Conservation (phyloP, 768 basidiomycete genomes). For the Trametes cingulata region DNA sequence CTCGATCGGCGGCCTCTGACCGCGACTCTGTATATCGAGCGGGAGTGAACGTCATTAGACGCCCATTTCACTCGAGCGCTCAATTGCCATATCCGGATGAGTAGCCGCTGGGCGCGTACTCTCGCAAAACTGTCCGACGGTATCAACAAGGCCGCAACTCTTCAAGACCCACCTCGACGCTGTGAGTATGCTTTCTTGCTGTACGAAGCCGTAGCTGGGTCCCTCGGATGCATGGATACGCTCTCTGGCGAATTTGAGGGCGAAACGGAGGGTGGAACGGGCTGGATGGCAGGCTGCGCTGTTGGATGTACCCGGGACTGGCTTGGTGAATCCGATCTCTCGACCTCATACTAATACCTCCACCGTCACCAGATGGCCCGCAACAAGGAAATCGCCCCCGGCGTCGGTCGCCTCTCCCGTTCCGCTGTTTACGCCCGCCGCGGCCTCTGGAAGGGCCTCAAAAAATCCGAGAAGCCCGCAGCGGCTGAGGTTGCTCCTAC, state of each 20-base stretch:
- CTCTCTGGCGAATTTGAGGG: slow-evolving; percentile 12
- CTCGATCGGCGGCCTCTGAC: neutral
- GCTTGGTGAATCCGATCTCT: slow-evolving; percentile 8
- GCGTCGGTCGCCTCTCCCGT: slow-evolving; percentile 81
- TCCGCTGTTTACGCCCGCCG: slow-evolving; percentile 81
- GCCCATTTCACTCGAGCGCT: slow-evolving; percentile 4
- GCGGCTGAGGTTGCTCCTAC: slow-evolving; percentile 57
- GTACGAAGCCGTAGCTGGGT: slow-evolving; percentile 19
- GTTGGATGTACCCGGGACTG: slow-evolving; percentile 23
- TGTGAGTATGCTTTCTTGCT: slow-evolving; percentile 39
- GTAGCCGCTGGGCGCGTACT: slow-evolving; percentile 12
- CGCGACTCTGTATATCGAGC: no score
- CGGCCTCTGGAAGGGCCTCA: slow-evolving; percentile 80
- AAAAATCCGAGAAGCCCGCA: slow-evolving; percentile 73
- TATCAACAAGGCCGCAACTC: slow-evolving; percentile 28
- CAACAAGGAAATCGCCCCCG: slow-evolving; percentile 80
- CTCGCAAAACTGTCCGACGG: slow-evolving; percentile 21
- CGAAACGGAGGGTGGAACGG: slow-evolving; percentile 17
- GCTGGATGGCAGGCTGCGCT: slow-evolving; percentile 31
- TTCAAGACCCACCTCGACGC: slow-evolving; percentile 43
- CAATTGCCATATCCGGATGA: slow-evolving; percentile 8
- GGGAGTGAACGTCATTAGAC: neutral
- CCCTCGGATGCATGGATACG: slow-evolving; percentile 14
- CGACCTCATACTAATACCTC: slow-evolving; percentile 20
- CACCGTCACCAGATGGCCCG: slow-evolving; percentile 74